A percentile compares a stretch with the other conserved stretches of the same genome.
Conservation (phyloP, 2,329 filamentous ascomycete species). For the Cladosporium sphaerospermum region DNA sequence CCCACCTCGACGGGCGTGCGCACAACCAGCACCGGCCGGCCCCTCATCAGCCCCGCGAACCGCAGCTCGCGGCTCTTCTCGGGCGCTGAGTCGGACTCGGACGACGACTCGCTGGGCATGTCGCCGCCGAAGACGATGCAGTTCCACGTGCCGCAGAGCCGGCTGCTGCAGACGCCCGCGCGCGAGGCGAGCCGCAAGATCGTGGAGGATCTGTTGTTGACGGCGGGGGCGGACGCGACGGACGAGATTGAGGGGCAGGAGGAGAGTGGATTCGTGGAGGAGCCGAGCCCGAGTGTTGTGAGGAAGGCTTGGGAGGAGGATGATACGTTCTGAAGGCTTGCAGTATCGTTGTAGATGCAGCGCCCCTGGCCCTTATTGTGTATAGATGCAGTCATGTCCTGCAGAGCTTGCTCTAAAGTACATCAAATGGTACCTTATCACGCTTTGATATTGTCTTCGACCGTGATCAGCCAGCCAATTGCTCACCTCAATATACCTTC, state of each 20-base stretch:
- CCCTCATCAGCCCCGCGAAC: slow-evolving; percentile 23
- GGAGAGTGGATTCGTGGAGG: slow-evolving; percentile 30
- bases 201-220: slow-evolving; percentile 71
- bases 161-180: slow-evolving; percentile 74
- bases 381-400: too few relatives aligned
- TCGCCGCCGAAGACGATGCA: slow-evolving; percentile 93
- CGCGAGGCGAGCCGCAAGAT: slow-evolving; percentile 75
- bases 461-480: too few relatives aligned
- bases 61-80: slow-evolving; percentile 15
- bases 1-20: slow-evolving; percentile 17
- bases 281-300: slow-evolving; percentile 45
- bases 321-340: slow-evolving; percentile 38
- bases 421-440: too few relatives aligned
- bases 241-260: slow-evolving; percentile 42
- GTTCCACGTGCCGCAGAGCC: slow-evolving; percentile 71
- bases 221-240: slow-evolving; percentile 58
- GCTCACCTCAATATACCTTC: too few relatives aligned
- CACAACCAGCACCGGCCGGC: slow-evolving; percentile 30
- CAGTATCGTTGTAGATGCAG: slow-evolving; percentile 4
- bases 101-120: slow-evolving; percentile 48
- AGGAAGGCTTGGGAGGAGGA: slow-evolving; percentile 37
- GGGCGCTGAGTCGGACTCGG: slow-evolving; percentile 37
- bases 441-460: too few relatives aligned
- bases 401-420: too few relatives aligned
- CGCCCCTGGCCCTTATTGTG: too few relatives aligned